Base-by-base conservation (phyloP, 306 rosid genomes). In the Mimosa bimucronata region DNA sequence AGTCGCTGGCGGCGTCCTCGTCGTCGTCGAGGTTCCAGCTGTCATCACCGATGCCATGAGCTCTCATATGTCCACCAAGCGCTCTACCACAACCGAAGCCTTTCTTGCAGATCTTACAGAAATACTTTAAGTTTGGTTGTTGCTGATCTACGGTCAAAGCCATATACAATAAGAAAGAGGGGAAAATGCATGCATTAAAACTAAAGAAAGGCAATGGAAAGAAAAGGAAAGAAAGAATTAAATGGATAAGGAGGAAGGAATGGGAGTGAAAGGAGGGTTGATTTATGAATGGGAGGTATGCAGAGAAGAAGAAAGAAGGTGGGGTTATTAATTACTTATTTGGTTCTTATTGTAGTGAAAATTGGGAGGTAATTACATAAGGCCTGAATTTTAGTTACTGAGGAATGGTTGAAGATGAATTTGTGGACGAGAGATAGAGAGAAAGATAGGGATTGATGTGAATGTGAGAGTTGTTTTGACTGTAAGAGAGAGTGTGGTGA, bases 31-130 rank as follows among this genome's bases (percentile, higher is more conserved):
- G 62, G 19, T 84, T 89, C 4, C 85, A 80, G 1, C 76, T 65
- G 38, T 91, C 96, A 23, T 87, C 93, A 0, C 93, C 97, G 29
- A 93, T 93, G 41, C 99, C 99, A 45, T 95, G 99, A 0, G 99
- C 96, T 81, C 98, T 93, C 99, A 95, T 95, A 86, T 95, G 99
- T 7, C 99, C 99, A 37, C 99, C 99, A 0, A 95, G 68, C 11
- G 99, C 99, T 86, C 99, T 87, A 11, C 99, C 99, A 62, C 98
- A 90, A 1, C 88, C 96, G 66, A 95, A 95, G 2, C 99, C 97
- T 83, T 90, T 95, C 78, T 91, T 95, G 88, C 99, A 95, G 53
- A 95, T 93, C 83, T 92, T 90, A 81, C 98, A 95, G 8, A 95
- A 90, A 81, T 95, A 92, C 80, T 95, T 95, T 78, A 92, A 89